phyloP scores from a whole-genome alignment of 176 grass and related monocot species.

The Triticum monococcum region DNA sequence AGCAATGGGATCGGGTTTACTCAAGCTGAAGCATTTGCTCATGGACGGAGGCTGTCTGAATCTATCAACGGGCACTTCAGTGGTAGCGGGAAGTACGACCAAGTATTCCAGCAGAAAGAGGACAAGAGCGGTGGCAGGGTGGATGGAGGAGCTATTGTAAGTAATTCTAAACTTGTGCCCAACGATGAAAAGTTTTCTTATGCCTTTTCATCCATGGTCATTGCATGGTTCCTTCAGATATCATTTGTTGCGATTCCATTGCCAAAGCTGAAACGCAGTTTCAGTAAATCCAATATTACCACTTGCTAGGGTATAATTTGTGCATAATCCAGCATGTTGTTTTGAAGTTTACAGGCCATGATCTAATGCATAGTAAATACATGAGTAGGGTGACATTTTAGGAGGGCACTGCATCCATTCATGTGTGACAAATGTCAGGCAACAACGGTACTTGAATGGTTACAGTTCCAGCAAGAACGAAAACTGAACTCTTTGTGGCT shows the following conservation, averaged over 20 bases:
- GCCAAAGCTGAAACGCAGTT: no score
- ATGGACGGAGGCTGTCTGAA: conserved; percentile 61
- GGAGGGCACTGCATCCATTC: neutral
- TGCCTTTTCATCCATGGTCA: neutral
- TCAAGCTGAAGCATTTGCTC: conserved; percentile 50
- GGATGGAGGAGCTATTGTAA: conserved; percentile 62
- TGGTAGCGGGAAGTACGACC: conserved; percentile 55
- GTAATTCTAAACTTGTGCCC: conserved; percentile 25
- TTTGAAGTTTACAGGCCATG: neutral
- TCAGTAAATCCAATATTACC: no score
- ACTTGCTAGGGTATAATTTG: neutral
- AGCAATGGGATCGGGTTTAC: conserved; percentile 12
- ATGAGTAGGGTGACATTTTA: neutral
- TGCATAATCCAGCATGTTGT: conserved; percentile 1
- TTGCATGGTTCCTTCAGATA: neutral
- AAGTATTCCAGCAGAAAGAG: conserved; percentile 57
- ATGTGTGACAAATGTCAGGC: neutral
- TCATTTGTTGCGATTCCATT: neutral
- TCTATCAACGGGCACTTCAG: conserved; percentile 64
- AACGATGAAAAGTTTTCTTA: neutral
- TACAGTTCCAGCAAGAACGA: neutral
- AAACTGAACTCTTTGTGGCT: neutral
- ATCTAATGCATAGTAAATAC: neutral
- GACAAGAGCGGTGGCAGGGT: conserved; percentile 29
- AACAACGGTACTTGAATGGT: neutral